A percentile compares a stretch with the other conserved stretches of the same genome.
Conservation (phyloP, 148 eudicot genomes). For the Diospyros lotus region DNA sequence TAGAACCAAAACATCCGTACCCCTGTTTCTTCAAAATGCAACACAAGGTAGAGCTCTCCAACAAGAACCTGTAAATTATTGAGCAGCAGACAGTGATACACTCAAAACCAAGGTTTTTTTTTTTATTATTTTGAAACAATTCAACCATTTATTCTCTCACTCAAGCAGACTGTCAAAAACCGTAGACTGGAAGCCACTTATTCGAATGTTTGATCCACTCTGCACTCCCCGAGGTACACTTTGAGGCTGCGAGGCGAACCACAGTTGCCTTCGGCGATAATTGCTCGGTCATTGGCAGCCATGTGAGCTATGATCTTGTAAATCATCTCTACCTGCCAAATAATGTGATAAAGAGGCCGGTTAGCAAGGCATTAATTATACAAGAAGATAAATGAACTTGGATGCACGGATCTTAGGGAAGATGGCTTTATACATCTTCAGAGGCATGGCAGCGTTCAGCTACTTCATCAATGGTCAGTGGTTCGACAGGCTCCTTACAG, state of each 20-base stretch:
- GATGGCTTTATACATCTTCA: conserved; percentile 53
- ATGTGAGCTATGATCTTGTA: conserved; percentile 92
- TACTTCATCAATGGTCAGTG: conserved; percentile 83
- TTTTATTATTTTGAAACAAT: too few relatives aligned
- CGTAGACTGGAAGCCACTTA: conserved; percentile 15
- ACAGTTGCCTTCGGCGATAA: conserved; percentile 80
- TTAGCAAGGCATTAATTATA: not conserved
- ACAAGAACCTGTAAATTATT: too few relatives aligned
- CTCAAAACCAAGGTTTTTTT: too few relatives aligned
- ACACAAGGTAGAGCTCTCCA: too few relatives aligned
- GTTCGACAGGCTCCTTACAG: conserved; percentile 93
- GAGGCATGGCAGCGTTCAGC: conserved; percentile 91
- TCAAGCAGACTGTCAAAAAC: too few relatives aligned
- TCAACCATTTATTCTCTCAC: too few relatives aligned
- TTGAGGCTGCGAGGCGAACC: conserved; percentile 95
- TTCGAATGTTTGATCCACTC: conserved; percentile 61
- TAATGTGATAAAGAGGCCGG: not conserved
- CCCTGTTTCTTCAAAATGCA: too few relatives aligned
- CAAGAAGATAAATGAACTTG: not conserved
- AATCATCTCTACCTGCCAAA: conserved; percentile 85
- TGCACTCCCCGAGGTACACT: conserved; percentile 88
- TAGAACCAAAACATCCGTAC: too few relatives aligned
- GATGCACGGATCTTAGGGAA: not conserved
- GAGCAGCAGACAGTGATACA: too few relatives aligned
- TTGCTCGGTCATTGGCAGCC: conserved; percentile 97